Conservation (phyloP, 371 early-diverging fungal species). For the Haplosporangium sp. region DNA sequence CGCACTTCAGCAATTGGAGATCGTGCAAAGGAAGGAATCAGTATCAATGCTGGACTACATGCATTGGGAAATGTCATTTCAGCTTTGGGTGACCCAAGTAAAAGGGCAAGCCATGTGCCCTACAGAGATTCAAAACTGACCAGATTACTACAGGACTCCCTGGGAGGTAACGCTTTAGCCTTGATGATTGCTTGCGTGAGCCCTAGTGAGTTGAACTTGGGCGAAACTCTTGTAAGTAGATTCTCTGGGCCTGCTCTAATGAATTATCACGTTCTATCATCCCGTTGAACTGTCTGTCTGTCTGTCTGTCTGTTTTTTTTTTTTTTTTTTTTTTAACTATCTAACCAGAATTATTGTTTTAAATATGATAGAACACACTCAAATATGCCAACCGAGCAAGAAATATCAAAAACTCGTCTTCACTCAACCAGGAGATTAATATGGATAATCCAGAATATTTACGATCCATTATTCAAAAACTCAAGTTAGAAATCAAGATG, state of each 20-base stretch:
- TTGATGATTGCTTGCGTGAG: slow-evolving; percentile 96
- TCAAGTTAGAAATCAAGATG: slow-evolving; percentile 64
- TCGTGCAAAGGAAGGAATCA: slow-evolving; percentile 96
- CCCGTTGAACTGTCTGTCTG: no score
- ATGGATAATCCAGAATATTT: slow-evolving; percentile 69
- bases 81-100: slow-evolving; percentile 92
- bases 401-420: slow-evolving; percentile 85
- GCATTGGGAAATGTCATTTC: slow-evolving; percentile 99
- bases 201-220: slow-evolving; percentile 81
- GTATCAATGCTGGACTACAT: slow-evolving; percentile 97
- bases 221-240: slow-evolving; percentile 77
- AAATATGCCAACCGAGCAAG: slow-evolving; percentile 92
- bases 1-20: slow-evolving; percentile 95
- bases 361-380: slow-evolving; percentile 78
- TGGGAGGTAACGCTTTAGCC: slow-evolving; percentile 94
- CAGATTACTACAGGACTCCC: slow-evolving; percentile 93
- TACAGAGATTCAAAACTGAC: slow-evolving; percentile 99
- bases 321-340: background rate
- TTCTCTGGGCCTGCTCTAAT: no score
- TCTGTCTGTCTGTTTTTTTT: no score
- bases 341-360: background rate
- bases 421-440: slow-evolving; percentile 79
- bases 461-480: slow-evolving; percentile 66
- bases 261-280: no score
- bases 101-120: slow-evolving; percentile 82